Percentiles rank a stretch among this genome's conserved stretches.
These are phyloP conservation scores for Neofusicoccum laricinum DNA, from an alignment of 2,329 filamentous ascomycete genomes.

Conservation along the genomic window DNA sequence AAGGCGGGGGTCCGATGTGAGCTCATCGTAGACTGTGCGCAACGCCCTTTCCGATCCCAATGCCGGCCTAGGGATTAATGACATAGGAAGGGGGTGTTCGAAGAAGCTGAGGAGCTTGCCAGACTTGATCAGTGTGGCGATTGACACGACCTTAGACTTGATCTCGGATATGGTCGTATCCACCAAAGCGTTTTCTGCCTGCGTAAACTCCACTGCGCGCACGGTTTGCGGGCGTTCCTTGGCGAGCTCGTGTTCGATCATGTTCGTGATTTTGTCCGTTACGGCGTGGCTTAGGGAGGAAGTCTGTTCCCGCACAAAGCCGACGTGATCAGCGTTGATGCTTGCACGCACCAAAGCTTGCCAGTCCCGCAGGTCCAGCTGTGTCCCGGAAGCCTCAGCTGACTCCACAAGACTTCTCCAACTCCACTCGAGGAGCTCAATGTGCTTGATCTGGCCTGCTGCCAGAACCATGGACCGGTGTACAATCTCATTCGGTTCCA, in stretches of 20 bases:
- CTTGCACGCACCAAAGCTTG: conserved; percentile 32
- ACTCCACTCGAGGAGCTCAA: conserved; percentile 26
- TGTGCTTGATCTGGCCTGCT: conserved; percentile 27
- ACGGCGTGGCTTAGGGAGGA: conserved; percentile 26
- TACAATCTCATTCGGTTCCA: background rate
- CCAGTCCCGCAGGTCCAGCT: conserved; percentile 31
- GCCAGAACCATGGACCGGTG: conserved; percentile 24
- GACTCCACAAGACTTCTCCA: conserved; percentile 28
- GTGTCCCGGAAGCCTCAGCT: conserved; percentile 24
- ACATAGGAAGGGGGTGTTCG: conserved; percentile 35
- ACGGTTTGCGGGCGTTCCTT: background rate
- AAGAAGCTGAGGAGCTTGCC: conserved; percentile 26
- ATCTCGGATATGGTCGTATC: conserved; percentile 22
- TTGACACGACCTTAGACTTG: conserved; percentile 26
- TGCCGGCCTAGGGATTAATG: conserved; percentile 27
- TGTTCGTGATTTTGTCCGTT: conserved; percentile 13
- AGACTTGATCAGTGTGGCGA: conserved; percentile 20
- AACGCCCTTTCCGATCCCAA: conserved; percentile 29
- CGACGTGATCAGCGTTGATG: conserved; percentile 21
- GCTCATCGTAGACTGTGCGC: conserved; percentile 42
- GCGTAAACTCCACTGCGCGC: conserved; percentile 11
- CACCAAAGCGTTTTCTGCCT: conserved; percentile 17
- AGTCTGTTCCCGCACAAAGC: conserved; percentile 29
- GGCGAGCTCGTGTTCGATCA: background rate
- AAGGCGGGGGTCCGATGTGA: conserved; percentile 39